Evolutionary conservation across 352 stramenopile genomes (phyloP).

Genomic region (Phytopythium oedochilum): DNA sequence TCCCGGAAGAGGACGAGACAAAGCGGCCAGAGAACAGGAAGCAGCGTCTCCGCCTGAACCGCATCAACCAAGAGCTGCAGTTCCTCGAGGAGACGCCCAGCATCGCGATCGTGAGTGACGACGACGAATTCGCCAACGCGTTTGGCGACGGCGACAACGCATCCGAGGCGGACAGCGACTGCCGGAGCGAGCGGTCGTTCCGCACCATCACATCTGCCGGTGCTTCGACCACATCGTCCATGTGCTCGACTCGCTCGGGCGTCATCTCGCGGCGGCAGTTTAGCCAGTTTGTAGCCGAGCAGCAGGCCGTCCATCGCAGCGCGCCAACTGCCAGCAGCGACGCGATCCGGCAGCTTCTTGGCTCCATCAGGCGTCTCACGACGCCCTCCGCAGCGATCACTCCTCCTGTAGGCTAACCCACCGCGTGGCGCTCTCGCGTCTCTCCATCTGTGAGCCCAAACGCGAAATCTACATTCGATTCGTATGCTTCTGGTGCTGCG

Average conservation of each 20-base stretch:
- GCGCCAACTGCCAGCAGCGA: conserved; percentile 32
- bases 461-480: neutral
- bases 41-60: conserved; percentile 23
- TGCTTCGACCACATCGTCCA: conserved; percentile 18
- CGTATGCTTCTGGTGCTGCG: neutral
- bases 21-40: conserved; percentile 17
- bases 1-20: conserved; percentile 36
- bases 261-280: conserved; percentile 55
- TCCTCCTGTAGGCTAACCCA: conserved; percentile 1
- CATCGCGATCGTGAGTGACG: conserved; percentile 41
- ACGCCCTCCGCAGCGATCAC: neutral
- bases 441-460: neutral
- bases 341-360: conserved; percentile 37
- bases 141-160: conserved; percentile 16
- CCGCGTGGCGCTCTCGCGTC: neutral
- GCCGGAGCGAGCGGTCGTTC: conserved; percentile 43
- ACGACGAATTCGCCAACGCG: conserved; percentile 16
- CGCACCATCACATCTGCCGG: conserved; percentile 23
- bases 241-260: conserved; percentile 44
- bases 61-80: conserved; percentile 51
- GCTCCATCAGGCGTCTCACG: conserved; percentile 23
- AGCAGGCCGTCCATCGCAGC: conserved; percentile 23
- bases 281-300: conserved; percentile 36
- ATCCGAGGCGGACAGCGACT: conserved; percentile 14
- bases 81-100: conserved; percentile 42